phyloP scores from a whole-genome alignment of 306 rosid species.

The Prosopis cineraria region DNA sequence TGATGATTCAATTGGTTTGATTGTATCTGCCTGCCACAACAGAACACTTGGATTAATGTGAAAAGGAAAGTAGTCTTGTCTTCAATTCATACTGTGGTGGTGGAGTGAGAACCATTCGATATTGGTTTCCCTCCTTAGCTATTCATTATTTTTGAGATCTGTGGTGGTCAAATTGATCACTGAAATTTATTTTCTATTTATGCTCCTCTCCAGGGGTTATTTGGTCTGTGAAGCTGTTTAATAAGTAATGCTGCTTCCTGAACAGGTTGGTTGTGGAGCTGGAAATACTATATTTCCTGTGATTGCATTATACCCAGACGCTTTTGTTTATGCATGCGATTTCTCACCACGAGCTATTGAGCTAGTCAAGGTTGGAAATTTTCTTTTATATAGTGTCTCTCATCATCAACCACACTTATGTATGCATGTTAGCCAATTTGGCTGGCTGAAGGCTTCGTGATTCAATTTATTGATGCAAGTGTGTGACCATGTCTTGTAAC shows the following conservation, averaged over 20 bases:
- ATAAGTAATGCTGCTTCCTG: slow-evolving; percentile 21
- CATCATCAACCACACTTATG: slow-evolving; percentile 8
- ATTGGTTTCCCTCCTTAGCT: slow-evolving; percentile 1
- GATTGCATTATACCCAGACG: slow-evolving; percentile 65
- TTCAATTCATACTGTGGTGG: background rate
- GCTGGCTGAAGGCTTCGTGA: slow-evolving; percentile 21
- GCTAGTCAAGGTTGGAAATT: slow-evolving; percentile 72
- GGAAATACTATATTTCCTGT: slow-evolving; percentile 94
- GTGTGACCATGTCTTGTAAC: slow-evolving; percentile 5
- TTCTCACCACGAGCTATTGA: slow-evolving; percentile 91
- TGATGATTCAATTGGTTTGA: background rate
- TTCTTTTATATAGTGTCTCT: slow-evolving; percentile 17
- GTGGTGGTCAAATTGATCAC: background rate
- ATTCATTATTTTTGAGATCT: slow-evolving; percentile 8
- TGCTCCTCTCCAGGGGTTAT: slow-evolving; percentile 17
- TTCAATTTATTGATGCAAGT: slow-evolving; percentile 4
- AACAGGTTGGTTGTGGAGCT: slow-evolving; percentile 92
- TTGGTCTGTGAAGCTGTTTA: slow-evolving; percentile 19
- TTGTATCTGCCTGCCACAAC: background rate
- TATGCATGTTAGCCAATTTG: slow-evolving; percentile 23
- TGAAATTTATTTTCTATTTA: slow-evolving; percentile 14
- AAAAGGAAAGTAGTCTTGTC: background rate
- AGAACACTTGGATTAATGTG: slow-evolving; percentile 22
- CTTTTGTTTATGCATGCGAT: slow-evolving; percentile 88
- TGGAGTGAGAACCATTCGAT: slow-evolving; percentile 4